A percentile compares a stretch with the other conserved stretches of the same genome.
These are phyloP conservation scores for Piloderma croceum DNA, from an alignment of 768 basidiomycete species.

Conservation along the genomic window DNA sequence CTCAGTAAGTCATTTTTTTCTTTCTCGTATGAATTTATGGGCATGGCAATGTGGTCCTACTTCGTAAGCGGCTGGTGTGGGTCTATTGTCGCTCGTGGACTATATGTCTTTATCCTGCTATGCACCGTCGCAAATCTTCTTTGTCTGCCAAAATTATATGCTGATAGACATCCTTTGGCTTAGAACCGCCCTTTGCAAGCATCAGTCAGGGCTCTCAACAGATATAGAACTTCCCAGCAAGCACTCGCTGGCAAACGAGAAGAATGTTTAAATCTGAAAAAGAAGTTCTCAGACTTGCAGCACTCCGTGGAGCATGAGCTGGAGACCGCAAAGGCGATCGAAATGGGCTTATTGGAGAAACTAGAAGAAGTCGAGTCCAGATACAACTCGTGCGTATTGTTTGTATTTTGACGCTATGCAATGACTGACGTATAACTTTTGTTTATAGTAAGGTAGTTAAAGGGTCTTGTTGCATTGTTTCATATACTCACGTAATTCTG, in stretches of 20 bases:
- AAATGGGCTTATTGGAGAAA: slow-evolving; percentile 29
- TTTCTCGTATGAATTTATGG: slow-evolving; percentile 10
- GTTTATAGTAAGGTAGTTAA: too few relatives aligned
- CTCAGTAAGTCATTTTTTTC: slow-evolving; percentile 19
- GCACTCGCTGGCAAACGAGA: slow-evolving; percentile 26
- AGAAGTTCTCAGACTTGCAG: slow-evolving; percentile 26
- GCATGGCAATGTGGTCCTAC: slow-evolving; percentile 3
- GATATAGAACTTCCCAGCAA: slow-evolving; percentile 35
- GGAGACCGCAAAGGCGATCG: slow-evolving; percentile 31
- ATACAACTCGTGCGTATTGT: slow-evolving; percentile 20
- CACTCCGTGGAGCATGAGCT: slow-evolving; percentile 26
- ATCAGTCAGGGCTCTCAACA: slow-evolving; percentile 31
- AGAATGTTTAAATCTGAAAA: slow-evolving; percentile 28
- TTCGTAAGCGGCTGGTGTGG: slow-evolving; percentile 27
- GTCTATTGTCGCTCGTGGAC: slow-evolving; percentile 15
- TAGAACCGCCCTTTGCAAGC: neutral
- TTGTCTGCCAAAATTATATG: too few relatives aligned
- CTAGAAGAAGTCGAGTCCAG: slow-evolving; percentile 31
- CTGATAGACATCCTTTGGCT: slow-evolving; percentile 1
- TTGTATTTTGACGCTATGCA: neutral
- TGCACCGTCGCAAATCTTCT: slow-evolving; percentile 6
- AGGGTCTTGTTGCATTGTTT: too few relatives aligned
- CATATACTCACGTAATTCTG: too few relatives aligned
- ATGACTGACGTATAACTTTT: slow-evolving; percentile 1
- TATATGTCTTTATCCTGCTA: slow-evolving; percentile 4